A percentile compares a stretch with the other conserved stretches of the same genome.
phyloP scores from a whole-genome alignment of 495 filamentous ascomycete genomes.

The Filosporella fistucella region DNA sequence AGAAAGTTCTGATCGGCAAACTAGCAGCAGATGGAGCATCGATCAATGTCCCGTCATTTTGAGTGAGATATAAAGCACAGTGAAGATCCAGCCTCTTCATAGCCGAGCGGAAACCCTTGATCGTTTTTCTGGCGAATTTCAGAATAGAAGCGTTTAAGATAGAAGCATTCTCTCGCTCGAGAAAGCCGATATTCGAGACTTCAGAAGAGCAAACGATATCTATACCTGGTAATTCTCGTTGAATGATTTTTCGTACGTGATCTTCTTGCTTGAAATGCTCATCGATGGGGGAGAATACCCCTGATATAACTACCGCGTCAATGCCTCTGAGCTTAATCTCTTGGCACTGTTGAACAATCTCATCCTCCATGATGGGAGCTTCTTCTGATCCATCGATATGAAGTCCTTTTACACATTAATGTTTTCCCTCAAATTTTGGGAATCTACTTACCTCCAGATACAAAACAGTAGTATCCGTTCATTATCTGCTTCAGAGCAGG shows the following conservation, averaged over 20 bases:
- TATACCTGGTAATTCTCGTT: slow-evolving; percentile 35
- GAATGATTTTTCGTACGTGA: slow-evolving; percentile 37
- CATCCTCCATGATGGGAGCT: slow-evolving; percentile 37
- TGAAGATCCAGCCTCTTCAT: slow-evolving; percentile 38
- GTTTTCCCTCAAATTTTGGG: slow-evolving; percentile 16
- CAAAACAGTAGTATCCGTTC: slow-evolving; percentile 27
- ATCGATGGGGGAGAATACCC: slow-evolving; percentile 55
- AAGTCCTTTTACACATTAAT: slow-evolving; percentile 32
- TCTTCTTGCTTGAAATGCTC: slow-evolving; percentile 42
- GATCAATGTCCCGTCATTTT: slow-evolving; percentile 52
- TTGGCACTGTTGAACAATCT: slow-evolving; percentile 36
- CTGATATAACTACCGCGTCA: slow-evolving; percentile 47
- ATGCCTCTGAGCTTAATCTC: slow-evolving; percentile 41
- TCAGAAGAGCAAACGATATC: slow-evolving; percentile 47
- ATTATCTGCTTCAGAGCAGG: slow-evolving; percentile 26
- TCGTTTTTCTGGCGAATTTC: slow-evolving; percentile 42
- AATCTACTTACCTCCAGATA: slow-evolving; percentile 40
- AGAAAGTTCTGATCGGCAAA: slow-evolving; percentile 50
- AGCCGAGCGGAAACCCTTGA: slow-evolving; percentile 40
- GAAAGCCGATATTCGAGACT: slow-evolving; percentile 43
- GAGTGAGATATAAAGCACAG: slow-evolving; percentile 50
- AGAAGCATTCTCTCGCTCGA: slow-evolving; percentile 53
- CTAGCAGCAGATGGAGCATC: slow-evolving; percentile 39
- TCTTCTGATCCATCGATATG: slow-evolving; percentile 42
- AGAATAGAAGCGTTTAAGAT: slow-evolving; percentile 52